These are phyloP conservation scores for Friedmanniomyces simplex DNA, from an alignment of 495 filamentous ascomycete species.

Conservation along the genomic window DNA sequence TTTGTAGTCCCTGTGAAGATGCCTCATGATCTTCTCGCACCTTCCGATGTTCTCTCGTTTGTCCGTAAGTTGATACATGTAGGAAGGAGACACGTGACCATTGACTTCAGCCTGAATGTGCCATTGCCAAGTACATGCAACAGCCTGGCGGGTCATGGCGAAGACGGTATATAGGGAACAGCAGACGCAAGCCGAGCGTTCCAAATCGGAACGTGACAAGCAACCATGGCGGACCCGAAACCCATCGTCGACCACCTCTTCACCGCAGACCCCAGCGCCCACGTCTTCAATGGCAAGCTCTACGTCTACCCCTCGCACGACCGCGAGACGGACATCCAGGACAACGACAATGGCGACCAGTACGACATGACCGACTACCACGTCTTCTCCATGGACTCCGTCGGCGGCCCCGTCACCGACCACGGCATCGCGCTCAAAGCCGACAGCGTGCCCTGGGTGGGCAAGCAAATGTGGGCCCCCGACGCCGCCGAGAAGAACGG, in stretches of 20 bases:
- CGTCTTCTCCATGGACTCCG: slow-evolving; percentile 44
- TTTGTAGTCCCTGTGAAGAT: too few species aligned
- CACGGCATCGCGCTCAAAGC: slow-evolving; percentile 46
- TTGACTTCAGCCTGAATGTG: not conserved
- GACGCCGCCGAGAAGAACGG: slow-evolving; percentile 50
- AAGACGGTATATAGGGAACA: not conserved
- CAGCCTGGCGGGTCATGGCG: not conserved
- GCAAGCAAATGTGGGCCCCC: slow-evolving; percentile 55
- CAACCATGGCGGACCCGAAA: slow-evolving; percentile 15
- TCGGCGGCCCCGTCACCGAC: slow-evolving; percentile 45
- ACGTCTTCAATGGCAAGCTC: slow-evolving; percentile 50
- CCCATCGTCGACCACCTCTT: slow-evolving; percentile 18
- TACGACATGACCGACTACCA: slow-evolving; percentile 71
- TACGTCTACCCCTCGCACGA: slow-evolving; percentile 62
- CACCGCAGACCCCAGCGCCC: slow-evolving; percentile 54
- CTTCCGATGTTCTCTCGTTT: too few species aligned
- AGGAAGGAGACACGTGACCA: not conserved
- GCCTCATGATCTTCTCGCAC: too few species aligned
- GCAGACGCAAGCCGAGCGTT: not conserved
- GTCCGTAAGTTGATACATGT: too few species aligned
- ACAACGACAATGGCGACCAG: slow-evolving; percentile 74
- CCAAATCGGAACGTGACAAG: not conserved
- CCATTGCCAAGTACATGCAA: not conserved
- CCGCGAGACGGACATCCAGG: slow-evolving; percentile 47
- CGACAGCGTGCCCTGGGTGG: slow-evolving; percentile 51